Conservation (phyloP, 2,329 filamentous ascomycete genomes). For the Tricladium varicosporioides region DNA sequence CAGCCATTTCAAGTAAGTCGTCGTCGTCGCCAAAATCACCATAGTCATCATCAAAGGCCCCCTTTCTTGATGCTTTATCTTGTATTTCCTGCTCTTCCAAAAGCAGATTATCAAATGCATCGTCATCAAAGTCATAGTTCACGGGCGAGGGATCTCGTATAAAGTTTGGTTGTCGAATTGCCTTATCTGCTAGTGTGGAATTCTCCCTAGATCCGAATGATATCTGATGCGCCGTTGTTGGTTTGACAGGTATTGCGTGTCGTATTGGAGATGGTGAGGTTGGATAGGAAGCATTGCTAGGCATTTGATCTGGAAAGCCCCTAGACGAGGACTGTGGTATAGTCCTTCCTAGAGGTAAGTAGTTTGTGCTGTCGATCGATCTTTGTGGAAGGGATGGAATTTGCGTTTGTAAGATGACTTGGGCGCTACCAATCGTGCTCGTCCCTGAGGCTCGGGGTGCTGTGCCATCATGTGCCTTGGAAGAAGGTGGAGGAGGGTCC, state of each 20-base stretch:
- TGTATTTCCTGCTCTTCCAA: conserved; percentile 25
- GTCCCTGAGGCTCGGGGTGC: conserved; percentile 14
- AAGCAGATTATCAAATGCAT: conserved; percentile 24
- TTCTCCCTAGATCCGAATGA: neutral
- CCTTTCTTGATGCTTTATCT: conserved; percentile 6
- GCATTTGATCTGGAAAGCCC: neutral
- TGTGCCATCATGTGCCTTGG: conserved; percentile 9
- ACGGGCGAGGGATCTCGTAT: conserved; percentile 18
- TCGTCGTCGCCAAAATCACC: conserved; percentile 34
- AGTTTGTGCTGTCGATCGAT: neutral
- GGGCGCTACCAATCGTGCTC: conserved; percentile 27
- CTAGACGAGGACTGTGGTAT: neutral
- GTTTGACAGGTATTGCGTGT: neutral
- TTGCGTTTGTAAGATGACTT: conserved; percentile 33
- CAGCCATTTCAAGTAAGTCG: conserved; percentile 41
- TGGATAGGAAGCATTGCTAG: neutral
- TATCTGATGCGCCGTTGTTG: neutral
- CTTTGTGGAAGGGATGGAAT: conserved; percentile 18
- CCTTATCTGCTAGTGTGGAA: neutral
- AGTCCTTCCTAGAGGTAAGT: neutral
- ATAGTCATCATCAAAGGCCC: conserved; percentile 21
- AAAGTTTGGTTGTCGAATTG: conserved; percentile 22
- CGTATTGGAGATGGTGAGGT: conserved; percentile 15
- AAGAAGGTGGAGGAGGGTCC: neutral
- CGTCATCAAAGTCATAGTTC: conserved; percentile 26